These are phyloP conservation scores for Coemansia sp. DNA, from an alignment of 192 early-diverging fungal species.

Conservation along the genomic window DNA sequence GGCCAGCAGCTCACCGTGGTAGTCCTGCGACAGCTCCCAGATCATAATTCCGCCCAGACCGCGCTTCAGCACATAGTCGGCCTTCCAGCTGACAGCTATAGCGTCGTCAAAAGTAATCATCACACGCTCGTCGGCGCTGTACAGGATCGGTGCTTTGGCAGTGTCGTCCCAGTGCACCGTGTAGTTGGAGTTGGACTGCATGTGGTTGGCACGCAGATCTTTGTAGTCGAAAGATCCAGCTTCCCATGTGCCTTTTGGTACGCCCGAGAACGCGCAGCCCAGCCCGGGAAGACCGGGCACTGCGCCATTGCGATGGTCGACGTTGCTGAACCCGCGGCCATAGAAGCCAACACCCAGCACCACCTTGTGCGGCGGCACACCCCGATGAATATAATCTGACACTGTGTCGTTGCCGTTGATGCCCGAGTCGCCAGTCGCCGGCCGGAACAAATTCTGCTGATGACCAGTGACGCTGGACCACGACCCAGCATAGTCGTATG, in stretches of 20 bases:
- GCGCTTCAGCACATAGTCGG: conserved; percentile 59
- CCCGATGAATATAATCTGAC: conserved; percentile 63
- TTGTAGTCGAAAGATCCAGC: conserved; percentile 91
- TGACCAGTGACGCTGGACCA: conserved; percentile 74
- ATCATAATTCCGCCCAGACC: conserved; percentile 74
- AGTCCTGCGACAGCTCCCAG: conserved; percentile 70
- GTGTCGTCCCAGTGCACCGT: conserved; percentile 74
- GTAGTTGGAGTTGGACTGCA: conserved; percentile 60
- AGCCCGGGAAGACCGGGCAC: conserved; percentile 51
- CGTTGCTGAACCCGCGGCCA: conserved; percentile 89
- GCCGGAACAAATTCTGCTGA: conserved; percentile 79
- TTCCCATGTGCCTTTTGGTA: conserved; percentile 86
- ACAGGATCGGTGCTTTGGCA: conserved; percentile 78
- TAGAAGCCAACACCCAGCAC: conserved; percentile 91
- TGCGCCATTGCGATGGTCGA: conserved; percentile 57
- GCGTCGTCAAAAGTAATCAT: conserved; percentile 83
- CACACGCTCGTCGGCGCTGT: conserved; percentile 65
- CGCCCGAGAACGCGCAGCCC: conserved; percentile 63
- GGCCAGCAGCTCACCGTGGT: conserved; percentile 38
- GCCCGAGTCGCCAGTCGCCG: conserved; percentile 60
- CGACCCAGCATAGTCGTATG: conserved; percentile 75
- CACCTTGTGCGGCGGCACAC: conserved; percentile 80
- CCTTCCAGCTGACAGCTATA: conserved; percentile 64
- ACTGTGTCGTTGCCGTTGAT: conserved; percentile 69
- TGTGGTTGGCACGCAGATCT: conserved; percentile 51